Conservation (phyloP, 306 rosid genomes). For the Gleditsia sinensis region DNA sequence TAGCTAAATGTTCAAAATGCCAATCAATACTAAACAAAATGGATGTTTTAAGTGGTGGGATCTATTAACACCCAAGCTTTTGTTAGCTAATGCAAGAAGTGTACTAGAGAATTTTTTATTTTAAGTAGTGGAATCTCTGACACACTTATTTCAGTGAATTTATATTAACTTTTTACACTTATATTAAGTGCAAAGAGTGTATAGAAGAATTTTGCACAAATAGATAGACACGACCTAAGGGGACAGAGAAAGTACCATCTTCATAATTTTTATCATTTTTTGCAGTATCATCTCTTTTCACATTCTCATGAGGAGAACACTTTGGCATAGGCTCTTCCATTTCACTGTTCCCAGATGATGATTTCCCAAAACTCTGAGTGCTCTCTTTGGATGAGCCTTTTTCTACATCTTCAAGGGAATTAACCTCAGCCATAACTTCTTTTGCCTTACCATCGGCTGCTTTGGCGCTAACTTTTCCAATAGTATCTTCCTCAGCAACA, state of each 20-base stretch:
- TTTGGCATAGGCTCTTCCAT: slow-evolving; percentile 13
- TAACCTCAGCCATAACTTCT: slow-evolving; percentile 28
- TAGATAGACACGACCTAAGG: no score
- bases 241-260: slow-evolving; percentile 38
- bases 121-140: no score
- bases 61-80: no score
- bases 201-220: no score
- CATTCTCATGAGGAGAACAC: slow-evolving; percentile 6
- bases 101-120: no score
- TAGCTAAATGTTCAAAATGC: no score
- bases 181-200: no score
- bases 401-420: slow-evolving; percentile 45
- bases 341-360: slow-evolving; percentile 17
- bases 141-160: no score
- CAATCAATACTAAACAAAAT: no score
- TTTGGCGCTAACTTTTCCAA: slow-evolving; percentile 39
- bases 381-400: slow-evolving; percentile 37
- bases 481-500: slow-evolving; percentile 94
- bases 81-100: no score
- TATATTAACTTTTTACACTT: no score
- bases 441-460: slow-evolving; percentile 31
- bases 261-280: slow-evolving; percentile 26
- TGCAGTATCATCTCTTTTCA: slow-evolving; percentile 27
- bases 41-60: no score
- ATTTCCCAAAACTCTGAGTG: not conserved